Evolutionary conservation across 139 green algal species (phyloP), one percentile per base, ranked within the genome.

Genomic region (Bryopsis sp.): DNA sequence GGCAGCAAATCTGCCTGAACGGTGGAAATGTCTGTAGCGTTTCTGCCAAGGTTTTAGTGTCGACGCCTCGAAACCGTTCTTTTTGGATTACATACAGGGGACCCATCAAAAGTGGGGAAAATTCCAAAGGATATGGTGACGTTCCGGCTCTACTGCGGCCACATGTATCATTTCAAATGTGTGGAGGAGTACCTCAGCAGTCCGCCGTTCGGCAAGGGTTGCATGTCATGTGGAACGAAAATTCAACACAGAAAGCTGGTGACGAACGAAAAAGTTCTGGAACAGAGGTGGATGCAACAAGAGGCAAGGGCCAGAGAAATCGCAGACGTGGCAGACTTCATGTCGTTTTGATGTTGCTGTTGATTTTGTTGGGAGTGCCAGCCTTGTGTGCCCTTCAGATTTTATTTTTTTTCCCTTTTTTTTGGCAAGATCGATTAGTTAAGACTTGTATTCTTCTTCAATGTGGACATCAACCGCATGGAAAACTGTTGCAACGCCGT

Each of bases 251-350:
- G 35, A 7, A 39, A 47, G 33, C 59, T 67, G 7, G 33, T 46
- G 31, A 67, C 59, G 19, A 31, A 67, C 19, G 33, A 46, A 22
- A 67, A 67, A 26, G 33, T 67, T 15, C 33, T 67, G 59, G 59
- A 67, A 46, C 59, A 67, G 31, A 43, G 59, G 43, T 67, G 59
- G 59, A 67, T 31, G 31, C 59, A 67, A 7, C 7, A 48, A 47
- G 11, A 67, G 33, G 59, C 59, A 47, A 39, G 59, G 7, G 33
- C 39, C 39, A 26, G 59, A n/a, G 59, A 67, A 6, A 82, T 96
- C 29, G 88, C 88, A 34, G 89, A 96, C 62, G 91, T 96, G 64
- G 83, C 89, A 3, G 90, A 96, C 76, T 81, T 95, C 61, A 96
- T 96, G 48, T 86, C 93, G 75, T 26, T 61, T 28, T 61, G 19